phyloP scores from a whole-genome alignment of 805 yeast genomes.

The Wickerhamiella azymoides region DNA sequence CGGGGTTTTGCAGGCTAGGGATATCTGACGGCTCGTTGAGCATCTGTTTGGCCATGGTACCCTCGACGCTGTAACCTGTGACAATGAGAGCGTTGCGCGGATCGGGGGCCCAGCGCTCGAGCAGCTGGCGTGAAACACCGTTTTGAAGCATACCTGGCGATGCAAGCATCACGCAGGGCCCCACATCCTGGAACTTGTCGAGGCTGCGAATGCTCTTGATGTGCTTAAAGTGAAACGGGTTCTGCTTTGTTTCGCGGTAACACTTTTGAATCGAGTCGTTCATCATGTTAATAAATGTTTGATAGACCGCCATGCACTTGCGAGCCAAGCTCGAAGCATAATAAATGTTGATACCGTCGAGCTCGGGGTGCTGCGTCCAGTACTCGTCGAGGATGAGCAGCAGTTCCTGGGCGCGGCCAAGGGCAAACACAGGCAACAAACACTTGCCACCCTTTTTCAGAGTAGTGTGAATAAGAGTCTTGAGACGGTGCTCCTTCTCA shows the following conservation, averaged over 20 bases:
- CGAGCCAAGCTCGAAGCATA: conserved; percentile 89
- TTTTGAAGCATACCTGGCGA: conserved; percentile 98
- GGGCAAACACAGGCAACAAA: conserved; percentile 84
- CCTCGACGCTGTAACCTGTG: conserved; percentile 97
- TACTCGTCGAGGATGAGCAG: conserved; percentile 84
- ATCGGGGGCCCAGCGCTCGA: conserved; percentile 97
- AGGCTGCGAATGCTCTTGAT: conserved; percentile 66
- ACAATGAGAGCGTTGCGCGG: conserved; percentile 73
- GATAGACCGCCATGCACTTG: conserved; percentile 95
- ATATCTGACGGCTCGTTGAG: conserved; percentile 84
- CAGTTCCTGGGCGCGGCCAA: conserved; percentile 93
- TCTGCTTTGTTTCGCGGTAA: conserved; percentile 63
- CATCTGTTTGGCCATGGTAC: conserved; percentile 88
- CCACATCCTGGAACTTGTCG: conserved; percentile 80
- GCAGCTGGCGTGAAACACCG: conserved; percentile 80
- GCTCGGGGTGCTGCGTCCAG: conserved; percentile 74
- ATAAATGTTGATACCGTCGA: conserved; percentile 69
- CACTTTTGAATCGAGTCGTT: conserved; percentile 72
- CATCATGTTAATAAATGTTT: conserved; percentile 95
- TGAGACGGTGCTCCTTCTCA: conserved; percentile 71
- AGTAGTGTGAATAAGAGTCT: conserved; percentile 72
- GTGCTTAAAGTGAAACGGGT: conserved; percentile 83
- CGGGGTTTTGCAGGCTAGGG: conserved; percentile 71
- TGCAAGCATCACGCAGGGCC: conserved; percentile 92
- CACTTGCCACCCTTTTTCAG: conserved; percentile 82